A percentile compares a stretch with the other conserved stretches of the same genome.
Evolutionary conservation across 257 asterid genomes (phyloP).

Genomic region (Leptodermis oblonga): DNA sequence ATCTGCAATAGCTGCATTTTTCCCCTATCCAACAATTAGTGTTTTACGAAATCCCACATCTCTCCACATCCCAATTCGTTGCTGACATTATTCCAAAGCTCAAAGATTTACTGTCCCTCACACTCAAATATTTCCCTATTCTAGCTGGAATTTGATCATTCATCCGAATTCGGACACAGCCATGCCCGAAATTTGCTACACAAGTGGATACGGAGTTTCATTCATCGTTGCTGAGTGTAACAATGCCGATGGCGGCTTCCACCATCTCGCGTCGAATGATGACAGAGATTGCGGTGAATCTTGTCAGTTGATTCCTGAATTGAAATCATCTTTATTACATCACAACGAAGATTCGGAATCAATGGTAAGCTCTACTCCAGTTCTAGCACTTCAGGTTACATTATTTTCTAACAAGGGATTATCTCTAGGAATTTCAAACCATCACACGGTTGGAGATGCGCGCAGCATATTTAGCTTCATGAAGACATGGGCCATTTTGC

Average conservation of each 20-base stretch:
- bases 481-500: slow-evolving; percentile 29
- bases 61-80: slow-evolving; percentile 22
- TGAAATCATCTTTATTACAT: not conserved
- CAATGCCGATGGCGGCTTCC: slow-evolving; percentile 16
- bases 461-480: slow-evolving; percentile 24
- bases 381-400: slow-evolving; percentile 24
- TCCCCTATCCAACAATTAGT: slow-evolving; percentile 27
- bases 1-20: slow-evolving; percentile 24
- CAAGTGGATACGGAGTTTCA: slow-evolving; percentile 11
- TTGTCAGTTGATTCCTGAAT: slow-evolving; percentile 24
- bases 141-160: slow-evolving; percentile 31
- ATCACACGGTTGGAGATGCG: slow-evolving; percentile 38
- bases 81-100: slow-evolving; percentile 23
- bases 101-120: slow-evolving; percentile 23
- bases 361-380: slow-evolving; percentile 11
- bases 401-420: slow-evolving; percentile 17
- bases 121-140: slow-evolving; percentile 30
- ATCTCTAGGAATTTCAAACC: slow-evolving; percentile 29
- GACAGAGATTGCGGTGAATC: slow-evolving; percentile 24
- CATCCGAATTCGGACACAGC: not conserved
- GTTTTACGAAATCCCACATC: slow-evolving; percentile 23
- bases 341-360: not conserved
- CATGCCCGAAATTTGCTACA: not conserved
- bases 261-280: slow-evolving; percentile 22
- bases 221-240: slow-evolving; percentile 26